Conservation (phyloP, 108 stramenopile species). For the Pseudonitzschia pungens region DNA sequence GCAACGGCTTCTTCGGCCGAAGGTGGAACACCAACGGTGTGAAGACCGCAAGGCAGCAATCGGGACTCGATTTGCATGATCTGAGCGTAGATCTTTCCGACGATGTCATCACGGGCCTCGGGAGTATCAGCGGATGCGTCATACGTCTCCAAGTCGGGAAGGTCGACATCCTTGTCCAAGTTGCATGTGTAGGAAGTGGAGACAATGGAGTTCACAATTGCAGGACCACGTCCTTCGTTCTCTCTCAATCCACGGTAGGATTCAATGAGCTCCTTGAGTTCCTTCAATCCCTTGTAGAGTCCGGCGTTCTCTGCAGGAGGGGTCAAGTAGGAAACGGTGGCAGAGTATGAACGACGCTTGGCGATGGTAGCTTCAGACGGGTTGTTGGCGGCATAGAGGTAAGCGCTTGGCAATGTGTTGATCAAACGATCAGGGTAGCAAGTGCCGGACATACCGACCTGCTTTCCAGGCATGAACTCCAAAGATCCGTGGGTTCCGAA, state of each 20-base stretch:
- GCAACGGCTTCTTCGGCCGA: conserved; percentile 94
- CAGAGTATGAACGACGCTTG: conserved; percentile 95
- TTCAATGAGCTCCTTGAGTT: conserved; percentile 92
- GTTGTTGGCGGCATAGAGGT: conserved; percentile 98
- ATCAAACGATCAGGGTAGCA: conserved; percentile 97
- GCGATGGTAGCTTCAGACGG: conserved; percentile 98
- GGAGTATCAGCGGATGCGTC: conserved; percentile 76
- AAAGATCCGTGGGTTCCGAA: conserved; percentile 96
- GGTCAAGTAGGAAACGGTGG: conserved; percentile 95
- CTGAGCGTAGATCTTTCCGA: conserved; percentile 86
- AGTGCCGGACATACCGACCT: conserved; percentile 97
- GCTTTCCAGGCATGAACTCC: conserved; percentile 98
- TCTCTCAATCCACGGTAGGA: conserved; percentile 95
- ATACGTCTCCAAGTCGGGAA: conserved; percentile 80
- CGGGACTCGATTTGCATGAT: conserved; percentile 98
- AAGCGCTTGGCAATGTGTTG: conserved; percentile 93
- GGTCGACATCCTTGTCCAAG: conserved; percentile 94
- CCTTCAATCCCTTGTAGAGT: conserved; percentile 97
- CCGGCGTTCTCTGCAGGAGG: conserved; percentile 98
- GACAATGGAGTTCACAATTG: conserved; percentile 94
- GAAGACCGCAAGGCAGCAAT: conserved; percentile 94
- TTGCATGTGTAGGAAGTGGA: conserved; percentile 94
- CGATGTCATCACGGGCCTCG: conserved; percentile 86
- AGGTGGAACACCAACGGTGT: conserved; percentile 96
- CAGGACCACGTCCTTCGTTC: conserved; percentile 92